Evolutionary conservation across 352 stramenopile species (phyloP).

Genomic region (Detonula confervacea): DNA sequence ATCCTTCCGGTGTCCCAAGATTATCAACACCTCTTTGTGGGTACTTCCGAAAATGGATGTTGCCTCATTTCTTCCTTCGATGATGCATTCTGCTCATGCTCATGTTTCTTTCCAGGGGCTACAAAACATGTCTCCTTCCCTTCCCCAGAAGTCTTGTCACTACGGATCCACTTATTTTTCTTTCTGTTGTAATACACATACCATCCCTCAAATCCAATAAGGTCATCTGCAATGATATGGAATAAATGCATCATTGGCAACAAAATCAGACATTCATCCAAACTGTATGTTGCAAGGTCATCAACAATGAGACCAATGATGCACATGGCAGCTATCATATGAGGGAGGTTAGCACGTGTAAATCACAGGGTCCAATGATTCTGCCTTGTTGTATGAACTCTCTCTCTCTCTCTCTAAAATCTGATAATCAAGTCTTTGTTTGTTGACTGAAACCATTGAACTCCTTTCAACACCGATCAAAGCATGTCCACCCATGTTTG

Average conservation of each 20-base stretch:
- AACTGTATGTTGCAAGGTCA: neutral
- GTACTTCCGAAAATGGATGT: too few species aligned
- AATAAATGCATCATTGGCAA: neutral
- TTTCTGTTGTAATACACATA: neutral
- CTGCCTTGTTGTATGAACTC: too few species aligned
- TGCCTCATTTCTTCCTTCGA: too few species aligned
- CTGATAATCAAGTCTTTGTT: neutral
- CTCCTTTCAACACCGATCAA: too few species aligned
- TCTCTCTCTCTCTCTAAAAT: neutral
- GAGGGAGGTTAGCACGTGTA: neutral
- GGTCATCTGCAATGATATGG: neutral
- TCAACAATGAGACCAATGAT: neutral
- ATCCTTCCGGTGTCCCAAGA: too few species aligned
- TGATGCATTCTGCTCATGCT: too few species aligned
- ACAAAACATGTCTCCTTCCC: neutral
- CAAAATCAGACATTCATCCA: neutral
- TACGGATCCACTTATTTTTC: neutral
- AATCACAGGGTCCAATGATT: neutral
- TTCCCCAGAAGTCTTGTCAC: neutral
- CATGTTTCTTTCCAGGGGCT: too few species aligned
- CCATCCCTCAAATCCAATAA: neutral
- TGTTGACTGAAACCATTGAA: too few species aligned
- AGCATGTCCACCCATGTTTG: too few species aligned
- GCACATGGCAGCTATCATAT: neutral
- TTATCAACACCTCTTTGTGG: too few species aligned